Conservation (phyloP, 129 eudicot species). For the Glebionis coronaria region DNA sequence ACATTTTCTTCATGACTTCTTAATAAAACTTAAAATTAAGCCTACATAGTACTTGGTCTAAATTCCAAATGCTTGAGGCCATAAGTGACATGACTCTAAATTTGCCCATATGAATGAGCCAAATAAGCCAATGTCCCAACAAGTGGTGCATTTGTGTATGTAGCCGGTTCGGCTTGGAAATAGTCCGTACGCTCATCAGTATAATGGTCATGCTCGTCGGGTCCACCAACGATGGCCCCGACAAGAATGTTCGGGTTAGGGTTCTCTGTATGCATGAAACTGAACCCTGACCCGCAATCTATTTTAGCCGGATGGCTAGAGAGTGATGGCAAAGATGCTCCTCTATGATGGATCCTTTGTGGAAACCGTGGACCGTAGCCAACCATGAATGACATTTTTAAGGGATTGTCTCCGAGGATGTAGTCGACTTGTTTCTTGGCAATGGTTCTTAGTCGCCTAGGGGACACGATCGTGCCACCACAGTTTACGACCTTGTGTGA, state of each 20-base stretch:
- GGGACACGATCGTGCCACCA: slow-evolving; percentile 40
- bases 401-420: slow-evolving; percentile 45
- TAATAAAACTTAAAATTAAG: background rate
- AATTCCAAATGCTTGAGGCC: background rate
- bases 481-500: slow-evolving; percentile 34
- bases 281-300: slow-evolving; percentile 36
- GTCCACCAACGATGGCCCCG: slow-evolving; percentile 68
- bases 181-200: slow-evolving; percentile 38
- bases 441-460: slow-evolving; percentile 34
- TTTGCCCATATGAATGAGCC: slow-evolving; percentile 36
- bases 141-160: slow-evolving; percentile 61
- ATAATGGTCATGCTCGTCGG: slow-evolving; percentile 38
- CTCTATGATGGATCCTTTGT: slow-evolving; percentile 46
- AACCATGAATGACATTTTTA: slow-evolving; percentile 58
- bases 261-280: slow-evolving; percentile 19
- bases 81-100: slow-evolving; percentile 16
- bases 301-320: slow-evolving; percentile 19
- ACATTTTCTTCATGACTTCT: slow-evolving; percentile 5
- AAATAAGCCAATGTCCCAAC: slow-evolving; percentile 52
- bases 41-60: slow-evolving; percentile 1
- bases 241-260: slow-evolving; percentile 41
- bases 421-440: slow-evolving; percentile 55
- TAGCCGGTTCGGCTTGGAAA: slow-evolving; percentile 43
- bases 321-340: slow-evolving; percentile 45
- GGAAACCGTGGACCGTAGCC: slow-evolving; percentile 56